These are phyloP conservation scores for Torrubiella hemipterigena DNA, from an alignment of 2,329 filamentous ascomycete genomes.

Conservation along the genomic window DNA sequence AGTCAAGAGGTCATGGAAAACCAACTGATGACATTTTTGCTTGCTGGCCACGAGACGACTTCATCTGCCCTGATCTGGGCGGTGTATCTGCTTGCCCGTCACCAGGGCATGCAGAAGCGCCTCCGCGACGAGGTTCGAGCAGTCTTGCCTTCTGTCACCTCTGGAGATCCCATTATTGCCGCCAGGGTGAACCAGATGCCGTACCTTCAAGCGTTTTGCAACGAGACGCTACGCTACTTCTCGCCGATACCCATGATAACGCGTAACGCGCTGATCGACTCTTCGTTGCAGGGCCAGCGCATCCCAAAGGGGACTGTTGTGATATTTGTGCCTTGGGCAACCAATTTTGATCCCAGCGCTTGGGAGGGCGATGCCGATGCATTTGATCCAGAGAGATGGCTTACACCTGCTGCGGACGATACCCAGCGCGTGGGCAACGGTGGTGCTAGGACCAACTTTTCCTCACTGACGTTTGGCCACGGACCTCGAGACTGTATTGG, in stretches of 20 bases:
- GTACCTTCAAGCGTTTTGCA: conserved; percentile 59
- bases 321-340: conserved; percentile 51
- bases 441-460: conserved; percentile 64
- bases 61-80: conserved; percentile 67
- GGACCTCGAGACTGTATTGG: conserved; percentile 82
- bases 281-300: conserved; percentile 49
- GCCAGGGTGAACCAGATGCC: conserved; percentile 53
- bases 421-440: conserved; percentile 26
- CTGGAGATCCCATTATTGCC: conserved; percentile 18
- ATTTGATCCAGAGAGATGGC: conserved; percentile 75
- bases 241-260: conserved; percentile 60
- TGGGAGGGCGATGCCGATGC: conserved; percentile 67
- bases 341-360: conserved; percentile 54
- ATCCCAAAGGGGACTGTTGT: conserved; percentile 63
- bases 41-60: conserved; percentile 72
- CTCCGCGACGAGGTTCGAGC: conserved; percentile 58
- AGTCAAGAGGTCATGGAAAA: conserved; percentile 70
- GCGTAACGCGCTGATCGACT: conserved; percentile 52
- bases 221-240: conserved; percentile 63
- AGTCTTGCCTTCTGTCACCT: conserved; percentile 39
- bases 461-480: conserved; percentile 72
- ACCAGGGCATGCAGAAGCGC: conserved; percentile 52
- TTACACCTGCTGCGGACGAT: conserved; percentile 29
- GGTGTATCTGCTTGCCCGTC: conserved; percentile 53
- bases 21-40: conserved; percentile 84